These are phyloP conservation scores for Ceraceosorus guamensis DNA, from an alignment of 1,284 basidiomycete genomes.

Conservation along the genomic window DNA sequence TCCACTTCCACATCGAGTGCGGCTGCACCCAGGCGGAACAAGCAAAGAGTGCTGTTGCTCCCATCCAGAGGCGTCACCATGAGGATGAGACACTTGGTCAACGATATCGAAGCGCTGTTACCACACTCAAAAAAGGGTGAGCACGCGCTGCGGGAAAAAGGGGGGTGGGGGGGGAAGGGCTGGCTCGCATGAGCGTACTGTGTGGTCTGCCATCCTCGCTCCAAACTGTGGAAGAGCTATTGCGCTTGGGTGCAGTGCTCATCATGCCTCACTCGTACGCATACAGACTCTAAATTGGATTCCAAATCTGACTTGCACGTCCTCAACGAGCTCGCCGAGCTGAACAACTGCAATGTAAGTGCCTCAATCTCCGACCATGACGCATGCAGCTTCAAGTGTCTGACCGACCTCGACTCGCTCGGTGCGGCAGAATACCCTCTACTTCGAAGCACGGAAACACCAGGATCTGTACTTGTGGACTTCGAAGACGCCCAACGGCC, in stretches of 20 bases:
- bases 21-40: constrained; percentile 45
- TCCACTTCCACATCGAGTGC: neutral
- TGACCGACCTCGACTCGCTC: neutral
- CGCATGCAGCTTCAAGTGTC: neutral
- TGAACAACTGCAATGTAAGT: constrained; percentile 80
- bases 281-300: constrained; percentile 65
- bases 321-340: constrained; percentile 91
- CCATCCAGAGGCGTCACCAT: constrained; percentile 91
- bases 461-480: constrained; percentile 97
- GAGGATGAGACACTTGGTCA: constrained; percentile 95
- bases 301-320: constrained; percentile 90
- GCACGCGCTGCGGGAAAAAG: neutral
- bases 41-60: constrained; percentile 71
- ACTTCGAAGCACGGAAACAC: constrained; percentile 83
- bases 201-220: neutral
- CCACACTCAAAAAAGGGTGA: constrained; percentile 83
- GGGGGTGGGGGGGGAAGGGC: neutral
- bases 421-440: constrained; percentile 64
- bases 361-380: neutral
- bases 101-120: constrained; percentile 78
- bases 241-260: neutral
- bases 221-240: constrained; percentile 1
- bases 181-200: neutral
- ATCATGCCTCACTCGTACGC: neutral
- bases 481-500: constrained; percentile 92